phyloP scores from a whole-genome alignment of 2,329 filamentous ascomycete species.

The Orbilia brochopaga region DNA sequence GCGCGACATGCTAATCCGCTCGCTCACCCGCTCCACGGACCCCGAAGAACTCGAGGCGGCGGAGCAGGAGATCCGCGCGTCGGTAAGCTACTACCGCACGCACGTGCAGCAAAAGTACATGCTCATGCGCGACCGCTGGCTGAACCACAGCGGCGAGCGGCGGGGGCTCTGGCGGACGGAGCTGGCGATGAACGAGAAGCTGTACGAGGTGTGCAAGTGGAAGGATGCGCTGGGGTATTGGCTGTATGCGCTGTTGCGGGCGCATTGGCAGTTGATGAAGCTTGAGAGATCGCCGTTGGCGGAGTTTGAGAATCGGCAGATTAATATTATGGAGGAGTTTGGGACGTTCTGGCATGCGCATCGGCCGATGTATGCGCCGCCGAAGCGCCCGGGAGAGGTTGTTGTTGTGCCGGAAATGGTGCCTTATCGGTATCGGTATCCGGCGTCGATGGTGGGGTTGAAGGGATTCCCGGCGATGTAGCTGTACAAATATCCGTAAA shows the following conservation, averaged over 20 bases:
- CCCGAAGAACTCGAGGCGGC: slow-evolving; percentile 27
- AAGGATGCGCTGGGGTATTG: slow-evolving; percentile 49
- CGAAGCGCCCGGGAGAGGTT: slow-evolving; percentile 30
- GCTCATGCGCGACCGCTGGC: slow-evolving; percentile 25
- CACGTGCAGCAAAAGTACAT: slow-evolving; percentile 37
- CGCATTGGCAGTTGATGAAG: slow-evolving; percentile 34
- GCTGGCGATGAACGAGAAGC: slow-evolving; percentile 30
- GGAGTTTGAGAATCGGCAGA: slow-evolving; percentile 41
- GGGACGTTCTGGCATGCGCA: slow-evolving; percentile 34
- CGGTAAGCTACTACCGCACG: slow-evolving; percentile 24
- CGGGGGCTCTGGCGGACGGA: slow-evolving; percentile 18
- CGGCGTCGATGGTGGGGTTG: slow-evolving; percentile 29
- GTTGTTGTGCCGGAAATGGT: slow-evolving; percentile 33
- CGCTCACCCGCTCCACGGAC: slow-evolving; percentile 24
- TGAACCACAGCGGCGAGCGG: slow-evolving; percentile 12
- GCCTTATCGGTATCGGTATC: slow-evolving; percentile 33
- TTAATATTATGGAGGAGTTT: slow-evolving; percentile 46
- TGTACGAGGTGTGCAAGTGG: slow-evolving; percentile 42
- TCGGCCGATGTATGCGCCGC: slow-evolving; percentile 29
- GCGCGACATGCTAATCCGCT: slow-evolving; percentile 43
- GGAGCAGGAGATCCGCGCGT: slow-evolving; percentile 33
- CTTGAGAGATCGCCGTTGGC: slow-evolving; percentile 4
- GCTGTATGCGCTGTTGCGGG: slow-evolving; percentile 35
- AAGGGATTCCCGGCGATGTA: slow-evolving; percentile 43
- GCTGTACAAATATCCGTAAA: neutral